These are phyloP conservation scores for Aspergillus sp. DNA, from an alignment of 2,329 filamentous ascomycete species.

Conservation along the genomic window DNA sequence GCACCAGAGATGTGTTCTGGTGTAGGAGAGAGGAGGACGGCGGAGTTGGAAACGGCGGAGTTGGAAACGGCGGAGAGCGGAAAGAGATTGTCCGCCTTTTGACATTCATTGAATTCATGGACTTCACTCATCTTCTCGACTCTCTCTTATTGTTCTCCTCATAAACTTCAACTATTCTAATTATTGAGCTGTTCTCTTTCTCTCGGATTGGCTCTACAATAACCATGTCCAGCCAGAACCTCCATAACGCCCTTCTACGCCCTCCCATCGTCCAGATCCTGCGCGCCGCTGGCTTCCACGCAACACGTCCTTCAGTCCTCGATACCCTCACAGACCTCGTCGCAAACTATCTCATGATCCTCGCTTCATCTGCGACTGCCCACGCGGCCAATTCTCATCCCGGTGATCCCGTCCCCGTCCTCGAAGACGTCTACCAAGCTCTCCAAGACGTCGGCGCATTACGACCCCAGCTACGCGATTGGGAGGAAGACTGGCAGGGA, in stretches of 20 bases:
- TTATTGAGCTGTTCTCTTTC: not conserved
- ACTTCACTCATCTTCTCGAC: not conserved
- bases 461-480: slow-evolving; percentile 56
- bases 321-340: slow-evolving; percentile 84
- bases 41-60: not conserved
- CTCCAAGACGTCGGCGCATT: slow-evolving; percentile 73
- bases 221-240: slow-evolving; percentile 41
- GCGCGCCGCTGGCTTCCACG: slow-evolving; percentile 81
- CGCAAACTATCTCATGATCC: slow-evolving; percentile 66
- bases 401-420: slow-evolving; percentile 52
- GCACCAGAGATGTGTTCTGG: not conserved
- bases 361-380: slow-evolving; percentile 63
- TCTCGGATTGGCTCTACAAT: not conserved
- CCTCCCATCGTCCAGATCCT: slow-evolving; percentile 85
- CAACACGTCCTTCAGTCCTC: slow-evolving; percentile 69
- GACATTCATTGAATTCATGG: slow-evolving; percentile 1
- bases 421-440: slow-evolving; percentile 78
- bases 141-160: not conserved
- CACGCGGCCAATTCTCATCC: slow-evolving; percentile 63
- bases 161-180: not conserved
- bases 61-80: slow-evolving; percentile 3
- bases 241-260: slow-evolving; percentile 72
- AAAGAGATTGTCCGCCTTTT: slow-evolving; percentile 3
- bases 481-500: slow-evolving; percentile 60
- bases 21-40: not conserved